phyloP scores from a whole-genome alignment of 2,329 filamentous ascomycete species.

The Fulvia fulva region DNA sequence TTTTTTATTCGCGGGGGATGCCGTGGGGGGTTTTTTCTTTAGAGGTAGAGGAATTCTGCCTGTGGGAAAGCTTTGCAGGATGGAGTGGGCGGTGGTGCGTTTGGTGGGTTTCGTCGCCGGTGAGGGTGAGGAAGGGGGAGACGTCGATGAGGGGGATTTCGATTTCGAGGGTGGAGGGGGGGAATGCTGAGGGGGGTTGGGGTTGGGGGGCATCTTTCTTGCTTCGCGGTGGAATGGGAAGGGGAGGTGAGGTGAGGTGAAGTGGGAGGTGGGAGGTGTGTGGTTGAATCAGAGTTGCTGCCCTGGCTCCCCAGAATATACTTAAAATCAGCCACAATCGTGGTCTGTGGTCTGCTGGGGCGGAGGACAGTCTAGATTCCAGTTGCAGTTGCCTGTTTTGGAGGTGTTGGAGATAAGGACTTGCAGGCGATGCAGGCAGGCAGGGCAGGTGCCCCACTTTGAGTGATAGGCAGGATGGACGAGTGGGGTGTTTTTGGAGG shows the following conservation, averaged over 20 bases:
- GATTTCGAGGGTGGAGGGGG: no score
- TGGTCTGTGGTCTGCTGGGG: no score
- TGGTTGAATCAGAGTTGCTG: conserved; percentile 13
- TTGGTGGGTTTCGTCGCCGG: conserved; percentile 51
- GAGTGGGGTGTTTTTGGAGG: not conserved
- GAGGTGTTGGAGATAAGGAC: conserved; percentile 10
- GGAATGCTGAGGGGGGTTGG: no score
- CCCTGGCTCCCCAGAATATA: conserved; percentile 1
- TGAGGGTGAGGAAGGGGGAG: conserved; percentile 59
- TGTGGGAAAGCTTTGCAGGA: conserved; percentile 78
- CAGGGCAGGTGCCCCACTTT: not conserved
- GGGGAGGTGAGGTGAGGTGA: not conserved
- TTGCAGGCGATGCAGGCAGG: not conserved
- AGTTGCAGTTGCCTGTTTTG: not conserved
- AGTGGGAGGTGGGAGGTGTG: no score
- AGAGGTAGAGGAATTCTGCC: conserved; percentile 88
- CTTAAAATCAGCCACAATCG: not conserved
- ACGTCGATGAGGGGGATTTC: conserved; percentile 63
- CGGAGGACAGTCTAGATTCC: no score
- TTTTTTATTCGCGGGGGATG: conserved; percentile 51
- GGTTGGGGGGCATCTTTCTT: no score
- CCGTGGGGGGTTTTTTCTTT: conserved; percentile 73
- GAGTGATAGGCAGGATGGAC: conserved; percentile 3
- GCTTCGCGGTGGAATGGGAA: no score
- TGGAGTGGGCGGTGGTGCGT: conserved; percentile 57